Percentiles rank a stretch among this genome's conserved stretches.
Conservation (phyloP, 1,284 basidiomycete species). For the Leccinum subspadiceum region DNA sequence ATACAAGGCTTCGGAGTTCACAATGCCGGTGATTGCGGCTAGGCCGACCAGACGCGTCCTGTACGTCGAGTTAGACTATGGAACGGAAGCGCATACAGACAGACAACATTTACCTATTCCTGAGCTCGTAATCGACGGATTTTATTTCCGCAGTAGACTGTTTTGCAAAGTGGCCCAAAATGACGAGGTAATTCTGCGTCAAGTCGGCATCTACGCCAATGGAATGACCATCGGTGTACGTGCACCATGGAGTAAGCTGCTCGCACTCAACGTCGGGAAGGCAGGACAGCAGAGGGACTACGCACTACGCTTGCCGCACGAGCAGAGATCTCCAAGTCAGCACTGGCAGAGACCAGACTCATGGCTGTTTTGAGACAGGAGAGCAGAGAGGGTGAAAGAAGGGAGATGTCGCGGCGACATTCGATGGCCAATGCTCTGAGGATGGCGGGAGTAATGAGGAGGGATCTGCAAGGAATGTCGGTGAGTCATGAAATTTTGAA, state of each 20-base stretch:
- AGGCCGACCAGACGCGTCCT: conserved; percentile 87
- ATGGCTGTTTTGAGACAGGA: conserved; percentile 72
- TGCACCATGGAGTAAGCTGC: conserved; percentile 91
- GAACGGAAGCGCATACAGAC: background rate
- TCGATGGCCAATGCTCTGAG: conserved; percentile 85
- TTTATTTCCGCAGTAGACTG: conserved; percentile 52
- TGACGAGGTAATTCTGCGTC: conserved; percentile 70
- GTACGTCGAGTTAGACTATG: conserved; percentile 1
- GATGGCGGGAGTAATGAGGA: conserved; percentile 87
- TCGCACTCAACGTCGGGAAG: background rate
- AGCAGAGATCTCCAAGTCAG: conserved; percentile 82
- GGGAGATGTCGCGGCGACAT: conserved; percentile 83
- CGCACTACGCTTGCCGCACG: conserved; percentile 81
- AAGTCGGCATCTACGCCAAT: conserved; percentile 75
- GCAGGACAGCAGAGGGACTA: conserved; percentile 14
- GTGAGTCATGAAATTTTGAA: no score
- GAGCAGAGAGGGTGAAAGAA: conserved; percentile 80
- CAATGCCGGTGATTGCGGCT: conserved; percentile 77
- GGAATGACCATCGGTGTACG: conserved; percentile 82
- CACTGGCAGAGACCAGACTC: conserved; percentile 46
- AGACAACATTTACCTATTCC: conserved; percentile 55
- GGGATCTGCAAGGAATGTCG: conserved; percentile 48
- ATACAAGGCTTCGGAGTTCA: conserved; percentile 85
- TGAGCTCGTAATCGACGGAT: conserved; percentile 58
- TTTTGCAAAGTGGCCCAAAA: conserved; percentile 66